Evolutionary conservation across 768 basidiomycete species (phyloP).

Genomic region (Leccinum imitatum): DNA sequence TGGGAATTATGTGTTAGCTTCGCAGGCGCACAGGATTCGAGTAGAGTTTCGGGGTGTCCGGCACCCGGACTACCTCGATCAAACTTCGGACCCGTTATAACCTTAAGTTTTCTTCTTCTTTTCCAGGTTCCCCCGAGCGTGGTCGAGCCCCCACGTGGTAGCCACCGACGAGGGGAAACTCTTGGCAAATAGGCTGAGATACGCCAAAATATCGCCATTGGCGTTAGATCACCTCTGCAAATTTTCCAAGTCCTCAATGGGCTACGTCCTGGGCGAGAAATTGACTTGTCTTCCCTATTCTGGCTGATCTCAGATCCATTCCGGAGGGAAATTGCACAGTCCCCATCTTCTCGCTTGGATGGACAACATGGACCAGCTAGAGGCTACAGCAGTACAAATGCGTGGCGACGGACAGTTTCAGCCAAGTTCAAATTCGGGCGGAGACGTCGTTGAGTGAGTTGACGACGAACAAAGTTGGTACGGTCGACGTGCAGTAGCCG

Average conservation of each 20-base stretch:
- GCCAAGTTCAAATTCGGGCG: too few relatives aligned
- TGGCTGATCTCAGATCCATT: slow-evolving; percentile 29
- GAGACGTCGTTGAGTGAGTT: too few relatives aligned
- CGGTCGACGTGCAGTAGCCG: too few relatives aligned
- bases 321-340: slow-evolving; percentile 20
- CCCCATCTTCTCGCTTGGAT: slow-evolving; percentile 25
- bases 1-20: too few relatives aligned
- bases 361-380: slow-evolving; percentile 9
- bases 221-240: slow-evolving; percentile 14
- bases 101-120: not conserved
- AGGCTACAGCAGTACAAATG: slow-evolving; percentile 17
- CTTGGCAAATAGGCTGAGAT: slow-evolving; percentile 17
- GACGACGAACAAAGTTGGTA: too few relatives aligned
- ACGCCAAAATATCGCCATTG: slow-evolving; percentile 17
- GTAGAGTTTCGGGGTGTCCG: too few relatives aligned
- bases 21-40: too few relatives aligned
- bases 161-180: slow-evolving; percentile 24
- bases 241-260: slow-evolving; percentile 17
- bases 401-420: too few relatives aligned
- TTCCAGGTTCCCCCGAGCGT: slow-evolving; percentile 26
- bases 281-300: slow-evolving; percentile 30
- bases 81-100: not conserved
- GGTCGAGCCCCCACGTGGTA: slow-evolving; percentile 31
- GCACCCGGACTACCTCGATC: not conserved
- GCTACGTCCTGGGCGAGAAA: slow-evolving; percentile 27